Evolutionary conservation across 75 land plant genomes (phyloP), one percentile per base, ranked within the genome.

Genomic region (Ceratopteris richardii): DNA sequence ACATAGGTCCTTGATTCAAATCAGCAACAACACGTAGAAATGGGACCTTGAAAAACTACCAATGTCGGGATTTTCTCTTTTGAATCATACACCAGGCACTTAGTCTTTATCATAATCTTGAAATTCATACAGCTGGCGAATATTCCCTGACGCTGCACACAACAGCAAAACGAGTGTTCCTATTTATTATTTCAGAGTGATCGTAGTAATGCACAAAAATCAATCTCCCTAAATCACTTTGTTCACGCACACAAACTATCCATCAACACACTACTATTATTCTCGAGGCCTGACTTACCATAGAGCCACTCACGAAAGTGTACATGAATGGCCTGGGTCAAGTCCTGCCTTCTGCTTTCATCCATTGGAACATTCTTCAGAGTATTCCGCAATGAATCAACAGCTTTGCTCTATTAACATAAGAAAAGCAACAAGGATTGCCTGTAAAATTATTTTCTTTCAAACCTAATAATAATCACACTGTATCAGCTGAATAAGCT

Each of bases 301-400:
- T 90, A 81, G 55, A 94, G 72, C 98, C 98, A 94, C 46, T 94
- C 98, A 63, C 81, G 86, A 62, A 94, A 94, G 64, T 82, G 83
- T 14, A 70, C 79, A 69, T 90, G 91, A 60, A 94, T 83, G 16
- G 96, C 96, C 62, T 40, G 60, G 12, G 87, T 74, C 20, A 89
- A 62, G 42, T 94, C 98, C 25, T 78, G 74, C 62, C 83, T 94
- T 58, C 68, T 66, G 57, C 57, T 73, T 1, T 86, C 98, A 57
- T 94, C 98, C 51, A 94, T 76, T 26, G 83, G 77, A 16, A 68
- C 68, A 65, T 66, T 80, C 73, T 77, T 74, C 36, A 89, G 59
- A 10, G 74, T 66, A 71, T 83, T 78, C 68, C 74, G 81, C 64
- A 83, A 62, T 51, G 79, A 72, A 44, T 63, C 85, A n/a, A 84